Evolutionary conservation across 371 early-diverging fungal species (phyloP).

Genomic region (Racocetra persica): DNA sequence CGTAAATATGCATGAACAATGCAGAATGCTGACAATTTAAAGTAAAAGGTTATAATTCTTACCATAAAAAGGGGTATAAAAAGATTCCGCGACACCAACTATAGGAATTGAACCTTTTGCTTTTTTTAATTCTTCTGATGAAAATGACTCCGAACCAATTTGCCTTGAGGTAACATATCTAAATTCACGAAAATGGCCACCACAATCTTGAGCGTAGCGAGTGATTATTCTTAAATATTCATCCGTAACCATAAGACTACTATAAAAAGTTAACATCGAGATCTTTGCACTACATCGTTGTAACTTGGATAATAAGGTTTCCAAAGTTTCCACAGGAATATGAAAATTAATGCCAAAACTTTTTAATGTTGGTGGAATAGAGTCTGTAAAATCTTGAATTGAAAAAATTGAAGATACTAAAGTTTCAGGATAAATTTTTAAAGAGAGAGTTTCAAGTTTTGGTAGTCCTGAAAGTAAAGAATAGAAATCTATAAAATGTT

Average conservation of each 20-base stretch:
- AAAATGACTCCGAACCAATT: background rate
- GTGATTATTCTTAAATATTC: background rate
- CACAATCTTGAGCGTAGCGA: background rate
- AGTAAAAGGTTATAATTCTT: background rate
- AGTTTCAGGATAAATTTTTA: background rate
- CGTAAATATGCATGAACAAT: no score
- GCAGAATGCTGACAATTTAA: no score
- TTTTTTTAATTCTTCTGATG: background rate
- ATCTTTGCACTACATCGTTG: background rate
- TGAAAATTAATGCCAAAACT: background rate
- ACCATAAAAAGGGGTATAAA: background rate
- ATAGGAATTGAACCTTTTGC: background rate
- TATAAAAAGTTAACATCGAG: background rate
- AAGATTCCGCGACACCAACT: background rate
- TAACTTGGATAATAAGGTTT: background rate
- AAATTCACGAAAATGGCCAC: background rate
- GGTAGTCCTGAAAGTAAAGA: background rate
- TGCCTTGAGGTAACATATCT: background rate
- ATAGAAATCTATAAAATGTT: background rate
- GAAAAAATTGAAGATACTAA: background rate
- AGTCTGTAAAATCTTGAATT: background rate
- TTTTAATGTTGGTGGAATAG: background rate
- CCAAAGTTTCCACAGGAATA: background rate
- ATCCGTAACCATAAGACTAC: background rate
- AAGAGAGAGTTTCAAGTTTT: background rate